Conservation (phyloP, 179 eudicot species). For the Sideroxylon spinosum region DNA sequence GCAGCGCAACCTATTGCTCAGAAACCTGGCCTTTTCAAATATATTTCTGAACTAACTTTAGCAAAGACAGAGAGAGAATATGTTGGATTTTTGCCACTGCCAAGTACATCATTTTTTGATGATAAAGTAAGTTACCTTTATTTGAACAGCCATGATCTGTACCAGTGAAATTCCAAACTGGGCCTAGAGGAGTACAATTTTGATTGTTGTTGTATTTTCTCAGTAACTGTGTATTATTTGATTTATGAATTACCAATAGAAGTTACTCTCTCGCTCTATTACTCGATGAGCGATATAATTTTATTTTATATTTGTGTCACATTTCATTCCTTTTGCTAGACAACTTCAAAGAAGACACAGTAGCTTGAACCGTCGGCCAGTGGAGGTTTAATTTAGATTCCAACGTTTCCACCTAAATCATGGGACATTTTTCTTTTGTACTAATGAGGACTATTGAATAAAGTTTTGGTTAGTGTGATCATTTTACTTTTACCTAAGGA, state of each 20-base stretch:
- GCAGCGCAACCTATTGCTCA: conserved; percentile 41
- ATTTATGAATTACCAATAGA: not conserved
- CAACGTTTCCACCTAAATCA: too few relatives aligned
- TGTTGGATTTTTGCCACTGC: conserved; percentile 35
- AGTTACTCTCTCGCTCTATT: not conserved
- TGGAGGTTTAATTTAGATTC: not conserved
- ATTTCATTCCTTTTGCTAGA: not conserved
- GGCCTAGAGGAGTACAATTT: not conserved
- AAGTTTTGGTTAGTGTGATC: too few relatives aligned
- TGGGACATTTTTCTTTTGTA: not conserved
- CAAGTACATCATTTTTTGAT: conserved; percentile 18
- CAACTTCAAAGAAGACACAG: not conserved
- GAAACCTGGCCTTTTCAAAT: conserved; percentile 28
- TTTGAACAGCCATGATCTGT: conserved; percentile 33
- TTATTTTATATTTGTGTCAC: not conserved
- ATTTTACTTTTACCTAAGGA: too few relatives aligned
- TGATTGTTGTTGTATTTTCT: not conserved
- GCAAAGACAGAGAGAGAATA: conserved; percentile 40
- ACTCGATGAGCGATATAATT: not conserved
- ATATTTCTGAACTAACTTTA: conserved; percentile 29
- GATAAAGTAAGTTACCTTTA: conserved; percentile 27
- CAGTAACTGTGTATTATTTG: not conserved
- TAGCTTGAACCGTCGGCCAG: not conserved
- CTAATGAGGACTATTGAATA: not conserved
- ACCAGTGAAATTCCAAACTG: conserved; percentile 17